Evolutionary conservation across 306 rosid genomes (phyloP), one percentile per base, ranked within the genome.

Genomic region (Medicago truncatula): DNA sequence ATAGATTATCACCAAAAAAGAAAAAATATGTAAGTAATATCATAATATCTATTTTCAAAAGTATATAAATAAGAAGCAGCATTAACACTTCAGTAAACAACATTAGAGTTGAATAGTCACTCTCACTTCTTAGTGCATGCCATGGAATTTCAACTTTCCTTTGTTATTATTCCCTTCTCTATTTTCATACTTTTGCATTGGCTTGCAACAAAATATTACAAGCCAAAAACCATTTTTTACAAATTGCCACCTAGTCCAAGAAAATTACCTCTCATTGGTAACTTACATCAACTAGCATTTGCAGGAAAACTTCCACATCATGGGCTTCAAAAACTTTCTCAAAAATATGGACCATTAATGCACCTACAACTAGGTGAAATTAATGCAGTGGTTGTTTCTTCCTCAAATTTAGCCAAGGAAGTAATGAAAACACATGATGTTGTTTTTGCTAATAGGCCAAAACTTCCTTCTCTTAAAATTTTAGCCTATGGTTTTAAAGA

Each of bases 221-320:
- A 58, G 8, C n/a, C 49, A 31, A 69, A 31, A 8, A 6, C 39
- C 31, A 3, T 14, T 18, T 13, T 6, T 46, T 58, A 3, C 81
- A 61, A 31, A 61, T 61, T 67, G 23, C 67, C 67, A 25, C 81
- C 81, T 0, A 70, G 81, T 10, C 81, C 75, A 57, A 68, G 0
- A 3, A 77, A 69, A 73, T n/a, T 77, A 57, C 75, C 81, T 3
- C 2, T 77, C 69, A 77, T 77, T 40, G 81, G 61, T 1, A 68
- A 77, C 62, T 20, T 77, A 5, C 81, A 77, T 18, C 70, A 69
- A 68, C 61, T 77, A 68, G 43, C 44, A 34, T 8, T n/a, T 7
- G 52, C 31, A 43, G 53, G 53, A 14, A 58, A 67, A 44, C 62
- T 77, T 20, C 76, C 76, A 17, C 76, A 77, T 15, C 70, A 2